Base-by-base conservation (phyloP, 2,329 filamentous ascomycete species). In the Ceratocystis colombiana region DNA sequence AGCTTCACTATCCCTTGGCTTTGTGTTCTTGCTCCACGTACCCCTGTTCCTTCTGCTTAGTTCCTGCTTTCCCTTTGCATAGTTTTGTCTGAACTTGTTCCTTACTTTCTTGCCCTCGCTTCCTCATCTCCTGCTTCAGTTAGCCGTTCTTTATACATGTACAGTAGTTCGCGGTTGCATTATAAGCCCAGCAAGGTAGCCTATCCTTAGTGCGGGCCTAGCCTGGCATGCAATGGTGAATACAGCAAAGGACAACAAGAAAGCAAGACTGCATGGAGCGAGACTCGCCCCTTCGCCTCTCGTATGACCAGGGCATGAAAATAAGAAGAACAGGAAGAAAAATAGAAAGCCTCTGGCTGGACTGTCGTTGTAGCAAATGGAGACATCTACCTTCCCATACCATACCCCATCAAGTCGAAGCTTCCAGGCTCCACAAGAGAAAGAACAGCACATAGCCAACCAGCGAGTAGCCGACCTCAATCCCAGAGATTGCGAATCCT, bases 31-130 rank as follows among this genome's bases (percentile, higher is more conserved):
- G 55, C 25, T 33, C 15, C 55, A 33, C 17, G 25, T 33, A 10
- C 55, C 55, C 55, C 55, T 59, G 55, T 37, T 59, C 55, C 55
- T 59, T 33, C 55, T 59, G 55, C 48, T 53, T 53, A 53, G 48
- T 53, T 53, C 48, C 48, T 59, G 55, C 55, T 22, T 37, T 59
- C 33, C 55, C 33, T 37, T 15, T 44, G 10, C 25, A 10, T 61
- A 10, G 10, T 37, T 62, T 44, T 25, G 3, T 44, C 59, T 25
- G 10, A 45, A 45, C 30, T 50, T 50, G 10, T 50, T 50, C 46
- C 46, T 20, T 48, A 20, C 46, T 48, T 48, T 6, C 17, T n/a
- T n/a, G 17, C 46, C 17, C 6, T 50, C 6, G 46, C 46, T 20
- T 50, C 17, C 46, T 50, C 22, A 25, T 25, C 20, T 20, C n/a